Conservation (phyloP, 768 basidiomycete genomes). For the Suillus luteus region DNA sequence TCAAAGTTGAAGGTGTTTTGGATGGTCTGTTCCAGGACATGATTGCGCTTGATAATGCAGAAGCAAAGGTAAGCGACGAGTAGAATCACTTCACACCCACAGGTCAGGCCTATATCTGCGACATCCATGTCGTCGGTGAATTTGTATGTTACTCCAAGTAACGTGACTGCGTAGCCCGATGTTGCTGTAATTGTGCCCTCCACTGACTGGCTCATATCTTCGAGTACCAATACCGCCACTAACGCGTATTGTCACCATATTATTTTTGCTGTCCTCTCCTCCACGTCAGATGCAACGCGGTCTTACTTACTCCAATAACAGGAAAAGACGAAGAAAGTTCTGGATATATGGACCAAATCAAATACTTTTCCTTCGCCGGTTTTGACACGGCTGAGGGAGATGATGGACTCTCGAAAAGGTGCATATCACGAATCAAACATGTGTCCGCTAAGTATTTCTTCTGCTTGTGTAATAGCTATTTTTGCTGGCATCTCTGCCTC, state of each 20-base stretch:
- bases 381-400: constrained; percentile 69
- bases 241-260: constrained; percentile 32
- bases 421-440: constrained; percentile 67
- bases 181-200: constrained; percentile 12
- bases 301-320: constrained; percentile 47
- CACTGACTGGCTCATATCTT: constrained; percentile 10
- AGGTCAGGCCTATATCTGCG: constrained; percentile 4
- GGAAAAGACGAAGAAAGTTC: constrained; percentile 97
- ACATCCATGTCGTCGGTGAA: constrained; percentile 8
- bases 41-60: constrained; percentile 59
- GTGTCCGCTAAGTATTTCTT: constrained; percentile 83
- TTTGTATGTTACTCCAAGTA: constrained; percentile 12
- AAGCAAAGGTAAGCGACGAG: constrained; percentile 79
- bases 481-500: constrained; percentile 41
- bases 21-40: constrained; percentile 90
- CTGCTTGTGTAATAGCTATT: constrained; percentile 67
- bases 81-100: constrained; percentile 10
- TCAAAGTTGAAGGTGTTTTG: constrained; percentile 87
- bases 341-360: constrained; percentile 96
- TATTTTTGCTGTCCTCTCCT: constrained; percentile 12
- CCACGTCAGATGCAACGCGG: constrained; percentile 44
- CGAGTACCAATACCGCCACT: constrained; percentile 18
- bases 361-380: constrained; percentile 83
- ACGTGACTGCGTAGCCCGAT: constrained; percentile 12
- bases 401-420: constrained; percentile 79